Percentiles rank a stretch among this genome's conserved stretches.
Conservation (phyloP, 2,329 filamentous ascomycete genomes). For the Ophiostoma quercus region DNA sequence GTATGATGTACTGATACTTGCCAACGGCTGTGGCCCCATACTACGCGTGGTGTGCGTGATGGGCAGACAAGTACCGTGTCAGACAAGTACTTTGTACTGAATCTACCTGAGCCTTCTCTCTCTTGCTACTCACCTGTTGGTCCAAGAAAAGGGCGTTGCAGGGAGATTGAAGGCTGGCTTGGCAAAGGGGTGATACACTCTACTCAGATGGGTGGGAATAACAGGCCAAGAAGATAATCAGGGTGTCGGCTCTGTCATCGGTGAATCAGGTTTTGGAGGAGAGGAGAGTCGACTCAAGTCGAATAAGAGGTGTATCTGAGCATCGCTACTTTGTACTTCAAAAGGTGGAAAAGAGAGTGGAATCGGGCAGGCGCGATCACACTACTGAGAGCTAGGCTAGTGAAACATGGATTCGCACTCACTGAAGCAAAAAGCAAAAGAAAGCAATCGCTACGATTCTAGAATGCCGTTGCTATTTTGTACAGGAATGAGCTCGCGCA, state of each 20-base stretch:
- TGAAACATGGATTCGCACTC: neutral
- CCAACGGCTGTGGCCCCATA: constrained; percentile 1
- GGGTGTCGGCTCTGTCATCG: neutral
- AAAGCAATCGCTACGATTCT: neutral
- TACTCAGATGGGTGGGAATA: neutral
- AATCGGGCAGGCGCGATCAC: neutral
- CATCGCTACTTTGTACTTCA: too few relatives aligned
- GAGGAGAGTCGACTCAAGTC: neutral
- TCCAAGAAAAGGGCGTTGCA: neutral
- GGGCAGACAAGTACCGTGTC: neutral
- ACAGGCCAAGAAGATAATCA: neutral
- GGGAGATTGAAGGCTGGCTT: constrained; percentile 7
- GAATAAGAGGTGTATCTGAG: neutral
- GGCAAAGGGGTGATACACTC: neutral
- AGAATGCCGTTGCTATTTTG: neutral
- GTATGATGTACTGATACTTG: neutral
- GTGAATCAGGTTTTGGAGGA: neutral
- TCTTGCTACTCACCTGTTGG: neutral
- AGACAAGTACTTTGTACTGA: neutral
- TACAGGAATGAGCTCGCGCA: neutral
- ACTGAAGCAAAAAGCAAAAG: neutral
- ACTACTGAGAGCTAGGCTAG: neutral
- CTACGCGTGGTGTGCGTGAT: neutral
- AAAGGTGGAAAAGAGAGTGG: neutral
- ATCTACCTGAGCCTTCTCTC: neutral